A percentile compares a stretch with the other conserved stretches of the same genome.
Conservation (phyloP, 768 basidiomycete genomes). For the Mycena metata region DNA sequence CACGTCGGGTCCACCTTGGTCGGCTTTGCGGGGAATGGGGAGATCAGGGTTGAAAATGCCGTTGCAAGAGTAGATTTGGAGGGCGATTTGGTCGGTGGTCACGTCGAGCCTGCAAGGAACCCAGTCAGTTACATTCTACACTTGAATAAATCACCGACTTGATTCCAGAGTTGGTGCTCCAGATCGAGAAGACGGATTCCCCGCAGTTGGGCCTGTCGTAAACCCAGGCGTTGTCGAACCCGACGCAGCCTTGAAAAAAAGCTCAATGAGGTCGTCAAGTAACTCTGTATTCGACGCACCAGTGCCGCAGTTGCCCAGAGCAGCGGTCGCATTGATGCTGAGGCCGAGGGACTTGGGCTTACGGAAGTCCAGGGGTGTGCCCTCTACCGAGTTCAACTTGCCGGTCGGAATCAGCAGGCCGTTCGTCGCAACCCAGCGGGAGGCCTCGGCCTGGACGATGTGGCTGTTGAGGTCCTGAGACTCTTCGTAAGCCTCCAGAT, state of each 20-base stretch:
- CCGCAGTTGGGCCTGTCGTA: slow-evolving; percentile 50
- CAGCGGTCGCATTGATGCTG: slow-evolving; percentile 53
- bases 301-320: slow-evolving; percentile 54
- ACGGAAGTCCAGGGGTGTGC: slow-evolving; percentile 59
- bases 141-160: slow-evolving; percentile 42
- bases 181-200: slow-evolving; percentile 54
- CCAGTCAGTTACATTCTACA: background rate
- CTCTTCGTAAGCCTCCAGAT: slow-evolving; percentile 59
- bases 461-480: slow-evolving; percentile 55
- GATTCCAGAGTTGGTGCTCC: slow-evolving; percentile 63
- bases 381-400: slow-evolving; percentile 49
- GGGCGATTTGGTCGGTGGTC: slow-evolving; percentile 59
- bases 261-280: background rate
- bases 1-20: slow-evolving; percentile 55
- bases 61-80: slow-evolving; percentile 62
- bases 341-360: slow-evolving; percentile 55
- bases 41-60: slow-evolving; percentile 51
- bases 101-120: slow-evolving; percentile 53
- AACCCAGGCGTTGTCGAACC: slow-evolving; percentile 63
- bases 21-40: slow-evolving; percentile 57
- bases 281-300: slow-evolving; percentile 41
- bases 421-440: slow-evolving; percentile 56
- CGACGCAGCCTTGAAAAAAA: slow-evolving; percentile 52
- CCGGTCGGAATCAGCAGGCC: slow-evolving; percentile 58
- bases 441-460: slow-evolving; percentile 52